Conservation (phyloP, 1,139 yeast species). For the Candida dubliniensis region DNA sequence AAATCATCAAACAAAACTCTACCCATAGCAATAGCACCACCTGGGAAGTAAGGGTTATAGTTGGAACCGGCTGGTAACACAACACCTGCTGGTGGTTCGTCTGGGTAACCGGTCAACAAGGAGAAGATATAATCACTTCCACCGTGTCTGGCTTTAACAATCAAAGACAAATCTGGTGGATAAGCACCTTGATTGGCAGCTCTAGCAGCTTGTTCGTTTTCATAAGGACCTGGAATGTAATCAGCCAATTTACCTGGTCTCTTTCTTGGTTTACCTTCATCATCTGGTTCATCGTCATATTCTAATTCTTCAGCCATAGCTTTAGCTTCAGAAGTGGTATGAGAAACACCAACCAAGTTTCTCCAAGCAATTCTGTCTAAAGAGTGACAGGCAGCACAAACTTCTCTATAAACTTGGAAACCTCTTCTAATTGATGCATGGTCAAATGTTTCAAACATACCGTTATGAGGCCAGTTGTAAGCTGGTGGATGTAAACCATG, state of each 20-base stretch:
- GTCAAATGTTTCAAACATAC: constrained; percentile 89
- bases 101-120: constrained; percentile 97
- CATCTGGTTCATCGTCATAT: constrained; percentile 99
- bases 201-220: constrained; percentile 98
- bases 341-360: constrained; percentile 95
- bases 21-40: constrained; percentile 99
- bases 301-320: constrained; percentile 95
- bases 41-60: constrained; percentile 99
- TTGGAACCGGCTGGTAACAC: constrained; percentile 87
- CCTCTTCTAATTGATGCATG: constrained; percentile 99
- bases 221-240: constrained; percentile 92
- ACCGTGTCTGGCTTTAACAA: constrained; percentile 99
- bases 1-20: constrained; percentile 95
- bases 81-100: constrained; percentile 98
- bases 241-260: constrained; percentile 98
- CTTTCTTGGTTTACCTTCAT: constrained; percentile 97
- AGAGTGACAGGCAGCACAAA: constrained; percentile 98
- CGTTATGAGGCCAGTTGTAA: constrained; percentile 91
- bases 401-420: constrained; percentile 97
- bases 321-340: constrained; percentile 86
- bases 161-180: constrained; percentile 96
- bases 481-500: constrained; percentile 97
- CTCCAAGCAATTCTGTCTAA: constrained; percentile 98
- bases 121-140: constrained; percentile 95
- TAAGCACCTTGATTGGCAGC: constrained; percentile 99